Base-by-base conservation (phyloP, 2,329 filamentous ascomycete species). In the Claviceps sp. region DNA sequence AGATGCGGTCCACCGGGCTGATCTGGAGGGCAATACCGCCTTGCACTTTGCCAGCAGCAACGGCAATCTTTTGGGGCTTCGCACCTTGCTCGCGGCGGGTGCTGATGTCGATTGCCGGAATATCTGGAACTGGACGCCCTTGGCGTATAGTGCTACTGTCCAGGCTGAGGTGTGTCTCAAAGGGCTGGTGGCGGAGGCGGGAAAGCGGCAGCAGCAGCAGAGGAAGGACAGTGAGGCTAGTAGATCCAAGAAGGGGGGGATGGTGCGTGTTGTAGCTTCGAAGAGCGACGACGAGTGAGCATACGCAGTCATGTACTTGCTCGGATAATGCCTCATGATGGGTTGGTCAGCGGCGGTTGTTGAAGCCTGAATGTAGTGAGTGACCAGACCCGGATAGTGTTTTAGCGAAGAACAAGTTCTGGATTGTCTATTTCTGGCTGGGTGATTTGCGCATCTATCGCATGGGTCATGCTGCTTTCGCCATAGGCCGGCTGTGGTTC, bases 111-210 rank as follows among this genome's bases (percentile, higher is more conserved):
- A 84, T 51, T 79, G 79, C 52, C 75, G 76, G 58, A 95, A 95
- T 62, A 71, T 81, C 2, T 88, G 84, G 73, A 84, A 80, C 62
- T 94, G 89, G 87, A 89, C 83, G 1, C 85, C 89, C 0, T 76
- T 89, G n/a, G 81, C 84, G 18, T 95, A 95, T 65, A 87, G 83
- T 56, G 81, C 86, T 14, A 91, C 86, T 0, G 83, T 89, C 7
- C 84, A 89, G 63, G 87, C 87, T 1, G 88, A 94, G 67, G 85
- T 89, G 0, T 93, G 94, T 63, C 82, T 93, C 55, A 88, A 87
- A 67, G 81, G 80, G 14, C 68, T 95, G 51, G 81, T 93, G 4
- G 75, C 75, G 0, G 87, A 93, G 60, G 77, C 82, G 18, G 84
- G 85, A 62, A 79, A 80, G 63, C 72, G 79, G 59, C 62, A 65